Conservation (phyloP, 2,329 filamentous ascomycete species). For the Stylonectria norvegica region DNA sequence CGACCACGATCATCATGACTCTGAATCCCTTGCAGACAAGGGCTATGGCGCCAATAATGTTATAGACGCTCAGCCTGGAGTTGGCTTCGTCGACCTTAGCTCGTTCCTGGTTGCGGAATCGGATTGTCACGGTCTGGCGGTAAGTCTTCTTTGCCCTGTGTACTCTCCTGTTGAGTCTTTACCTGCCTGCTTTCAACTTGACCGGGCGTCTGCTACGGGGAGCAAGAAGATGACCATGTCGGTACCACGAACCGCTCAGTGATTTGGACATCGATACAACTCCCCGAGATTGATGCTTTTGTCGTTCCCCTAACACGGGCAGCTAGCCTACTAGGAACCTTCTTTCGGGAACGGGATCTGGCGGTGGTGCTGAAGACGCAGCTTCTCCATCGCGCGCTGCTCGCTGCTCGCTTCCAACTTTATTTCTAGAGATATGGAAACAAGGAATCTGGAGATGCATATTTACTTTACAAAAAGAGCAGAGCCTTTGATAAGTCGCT, state of each 20-base stretch:
- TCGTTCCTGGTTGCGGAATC: constrained; percentile 67
- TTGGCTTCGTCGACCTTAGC: constrained; percentile 77
- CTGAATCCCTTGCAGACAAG: constrained; percentile 55
- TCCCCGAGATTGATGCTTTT: constrained; percentile 54
- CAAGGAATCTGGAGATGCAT: constrained; percentile 43
- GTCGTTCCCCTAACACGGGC: constrained; percentile 25
- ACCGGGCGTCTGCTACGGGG: constrained; percentile 29
- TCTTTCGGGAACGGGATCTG: constrained; percentile 42
- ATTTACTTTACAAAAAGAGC: too few species aligned
- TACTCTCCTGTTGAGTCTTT: constrained; percentile 9
- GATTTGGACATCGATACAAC: constrained; percentile 66
- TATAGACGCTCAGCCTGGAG: constrained; percentile 61
- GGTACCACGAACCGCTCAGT: constrained; percentile 43
- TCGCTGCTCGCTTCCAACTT: constrained; percentile 47
- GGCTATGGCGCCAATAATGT: constrained; percentile 81
- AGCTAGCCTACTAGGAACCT: constrained; percentile 33
- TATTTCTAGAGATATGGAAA: constrained; percentile 47
- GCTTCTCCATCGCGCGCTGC: too few species aligned
- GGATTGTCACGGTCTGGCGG: constrained; percentile 55
- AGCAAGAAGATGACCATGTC: constrained; percentile 62
- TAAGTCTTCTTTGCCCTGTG: constrained; percentile 29
- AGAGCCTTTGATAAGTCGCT: constrained; percentile 20
- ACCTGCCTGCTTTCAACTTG: constrained; percentile 4
- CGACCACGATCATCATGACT: constrained; percentile 45
- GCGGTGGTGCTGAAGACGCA: constrained; percentile 27